These are phyloP conservation scores for Ambrosia hybrid DNA, from an alignment of 140 eudicot species.

Conservation along the genomic window DNA sequence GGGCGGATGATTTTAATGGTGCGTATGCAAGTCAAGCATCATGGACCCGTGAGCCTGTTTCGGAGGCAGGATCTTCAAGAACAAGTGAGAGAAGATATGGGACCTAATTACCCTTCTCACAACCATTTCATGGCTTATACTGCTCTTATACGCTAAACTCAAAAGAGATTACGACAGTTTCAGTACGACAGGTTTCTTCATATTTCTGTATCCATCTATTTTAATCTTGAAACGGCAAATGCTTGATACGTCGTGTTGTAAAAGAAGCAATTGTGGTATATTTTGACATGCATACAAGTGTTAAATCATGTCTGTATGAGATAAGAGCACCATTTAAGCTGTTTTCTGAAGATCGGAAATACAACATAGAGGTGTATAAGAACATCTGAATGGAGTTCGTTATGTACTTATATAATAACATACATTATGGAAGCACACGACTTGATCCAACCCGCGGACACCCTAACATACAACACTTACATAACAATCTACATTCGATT, in stretches of 20 bases:
- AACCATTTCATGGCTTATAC: slow-evolving; percentile 1
- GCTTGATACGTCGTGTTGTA: slow-evolving; percentile 2
- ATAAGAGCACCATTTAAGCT: no score
- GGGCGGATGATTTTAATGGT: slow-evolving; percentile 45
- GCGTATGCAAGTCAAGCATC: slow-evolving; percentile 58
- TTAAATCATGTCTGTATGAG: no score
- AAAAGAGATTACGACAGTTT: neutral
- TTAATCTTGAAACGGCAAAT: neutral
- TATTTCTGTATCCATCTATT: neutral
- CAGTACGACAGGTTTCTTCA: neutral
- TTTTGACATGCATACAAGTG: neutral
- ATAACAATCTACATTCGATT: neutral
- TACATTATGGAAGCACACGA: no score
- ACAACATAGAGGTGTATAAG: no score
- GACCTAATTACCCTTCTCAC: slow-evolving; percentile 27
- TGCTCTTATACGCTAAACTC: neutral
- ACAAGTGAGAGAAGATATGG: slow-evolving; percentile 54
- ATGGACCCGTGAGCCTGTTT: slow-evolving; percentile 56
- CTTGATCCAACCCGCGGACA: neutral
- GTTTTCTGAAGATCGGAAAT: no score
- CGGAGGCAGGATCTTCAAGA: slow-evolving; percentile 42
- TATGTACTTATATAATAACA: no score
- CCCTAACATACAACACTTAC: neutral
- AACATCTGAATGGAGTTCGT: no score
- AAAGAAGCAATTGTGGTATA: neutral